These are phyloP conservation scores for Botrytis hyacinthi DNA, from an alignment of 2,329 filamentous ascomycete genomes.

Conservation along the genomic window DNA sequence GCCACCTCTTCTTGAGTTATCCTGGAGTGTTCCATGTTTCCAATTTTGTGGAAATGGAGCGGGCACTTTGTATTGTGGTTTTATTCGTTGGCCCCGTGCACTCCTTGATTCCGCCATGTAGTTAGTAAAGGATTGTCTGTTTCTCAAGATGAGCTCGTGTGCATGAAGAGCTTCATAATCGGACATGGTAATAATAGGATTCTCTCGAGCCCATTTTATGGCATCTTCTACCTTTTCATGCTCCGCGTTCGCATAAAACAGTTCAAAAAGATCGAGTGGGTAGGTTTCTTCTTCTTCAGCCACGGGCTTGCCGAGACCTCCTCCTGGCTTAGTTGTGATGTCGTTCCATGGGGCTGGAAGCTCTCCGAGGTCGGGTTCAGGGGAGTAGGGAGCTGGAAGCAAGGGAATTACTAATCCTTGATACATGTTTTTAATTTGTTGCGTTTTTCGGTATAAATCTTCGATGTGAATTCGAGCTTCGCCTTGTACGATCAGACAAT, in stretches of 20 bases:
- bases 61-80: not conserved
- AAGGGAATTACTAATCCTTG: too few relatives aligned
- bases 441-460: not conserved
- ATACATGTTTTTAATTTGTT: not conserved
- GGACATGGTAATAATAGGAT: not conserved
- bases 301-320: not conserved
- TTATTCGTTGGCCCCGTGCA: not conserved
- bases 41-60: not conserved
- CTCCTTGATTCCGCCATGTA: not conserved
- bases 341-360: slow-evolving; percentile 1
- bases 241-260: not conserved
- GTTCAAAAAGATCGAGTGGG: not conserved
- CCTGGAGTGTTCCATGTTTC: not conserved
- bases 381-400: not conserved
- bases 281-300: not conserved
- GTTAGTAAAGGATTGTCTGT: rapidly evolving
- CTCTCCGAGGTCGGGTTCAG: not conserved
- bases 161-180: not conserved
- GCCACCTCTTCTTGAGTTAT: not conserved
- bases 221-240: not conserved
- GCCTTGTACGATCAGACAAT: slow-evolving; percentile 9
- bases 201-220: not conserved
- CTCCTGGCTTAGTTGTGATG: not conserved
- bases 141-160: not conserved
- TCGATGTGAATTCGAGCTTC: not conserved